Evolutionary conservation across 2,329 filamentous ascomycete genomes (phyloP).

Genomic region (Apiospora phragmitis): DNA sequence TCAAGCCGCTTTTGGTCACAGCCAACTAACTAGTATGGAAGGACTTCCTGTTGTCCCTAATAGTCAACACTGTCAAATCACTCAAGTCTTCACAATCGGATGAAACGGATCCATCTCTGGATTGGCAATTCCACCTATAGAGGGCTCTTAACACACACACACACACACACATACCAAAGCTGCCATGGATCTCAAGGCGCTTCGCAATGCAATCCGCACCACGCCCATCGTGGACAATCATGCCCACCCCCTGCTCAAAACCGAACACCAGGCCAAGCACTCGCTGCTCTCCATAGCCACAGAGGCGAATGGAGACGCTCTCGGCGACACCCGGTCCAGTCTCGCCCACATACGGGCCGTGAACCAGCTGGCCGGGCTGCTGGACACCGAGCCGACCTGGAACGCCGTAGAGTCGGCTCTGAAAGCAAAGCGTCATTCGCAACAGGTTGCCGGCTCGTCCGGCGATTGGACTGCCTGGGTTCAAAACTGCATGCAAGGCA

Average conservation of each 20-base stretch:
- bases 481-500: constrained; percentile 53
- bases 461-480: background rate
- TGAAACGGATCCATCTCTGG: background rate
- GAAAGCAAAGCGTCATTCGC: constrained; percentile 32
- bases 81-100: background rate
- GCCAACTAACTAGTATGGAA: background rate
- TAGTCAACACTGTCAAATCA: background rate
- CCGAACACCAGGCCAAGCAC: constrained; percentile 46
- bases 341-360: constrained; percentile 71
- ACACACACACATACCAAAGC: background rate
- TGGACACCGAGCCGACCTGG: constrained; percentile 67
- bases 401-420: constrained; percentile 46
- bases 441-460: background rate
- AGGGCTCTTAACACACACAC: background rate
- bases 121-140: background rate
- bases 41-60: background rate
- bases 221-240: constrained; percentile 74
- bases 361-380: constrained; percentile 65
- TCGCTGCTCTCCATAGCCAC: constrained; percentile 63
- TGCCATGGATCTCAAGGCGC: background rate
- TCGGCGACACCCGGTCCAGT: constrained; percentile 60
- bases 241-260: constrained; percentile 66
- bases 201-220: constrained; percentile 41
- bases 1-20: background rate
- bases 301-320: constrained; percentile 70